phyloP scores from a whole-genome alignment of 306 rosid species.

The Betula pendula region DNA sequence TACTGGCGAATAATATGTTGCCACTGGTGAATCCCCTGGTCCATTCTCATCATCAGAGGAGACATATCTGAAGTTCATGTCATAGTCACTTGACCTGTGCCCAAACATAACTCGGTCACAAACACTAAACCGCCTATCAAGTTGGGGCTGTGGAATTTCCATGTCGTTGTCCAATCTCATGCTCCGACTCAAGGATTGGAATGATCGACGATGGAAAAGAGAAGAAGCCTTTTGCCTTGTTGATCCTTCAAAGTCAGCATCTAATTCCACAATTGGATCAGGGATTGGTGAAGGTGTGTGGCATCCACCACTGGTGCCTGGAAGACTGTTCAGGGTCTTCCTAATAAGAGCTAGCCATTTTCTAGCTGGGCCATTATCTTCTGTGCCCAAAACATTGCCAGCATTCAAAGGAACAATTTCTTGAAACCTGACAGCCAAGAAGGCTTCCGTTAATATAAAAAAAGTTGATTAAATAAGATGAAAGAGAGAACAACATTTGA shows the following conservation, averaged over 20 bases:
- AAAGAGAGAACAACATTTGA: slow-evolving; percentile 17
- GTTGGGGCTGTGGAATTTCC: slow-evolving; percentile 63
- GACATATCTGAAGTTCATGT: slow-evolving; percentile 69
- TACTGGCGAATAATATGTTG: slow-evolving; percentile 65
- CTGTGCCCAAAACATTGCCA: slow-evolving; percentile 96
- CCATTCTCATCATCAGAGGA: slow-evolving; percentile 92
- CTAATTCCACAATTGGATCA: slow-evolving; percentile 83
- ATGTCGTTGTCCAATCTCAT: slow-evolving; percentile 92
- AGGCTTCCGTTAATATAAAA: slow-evolving; percentile 9
- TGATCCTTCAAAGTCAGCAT: slow-evolving; percentile 89
- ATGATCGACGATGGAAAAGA: slow-evolving; percentile 85
- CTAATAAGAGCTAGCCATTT: slow-evolving; percentile 93
- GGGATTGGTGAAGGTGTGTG: slow-evolving; percentile 84
- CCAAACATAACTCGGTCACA: slow-evolving; percentile 81
- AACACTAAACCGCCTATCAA: slow-evolving; percentile 80
- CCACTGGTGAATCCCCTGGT: slow-evolving; percentile 64
- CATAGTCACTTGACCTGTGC: slow-evolving; percentile 75
- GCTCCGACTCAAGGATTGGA: slow-evolving; percentile 92
- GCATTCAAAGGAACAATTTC: slow-evolving; percentile 99
- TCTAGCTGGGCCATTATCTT: slow-evolving; percentile 97
- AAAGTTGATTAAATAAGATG: slow-evolving; percentile 6
- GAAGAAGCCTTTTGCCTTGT: slow-evolving; percentile 75
- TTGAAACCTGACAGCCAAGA: slow-evolving; percentile 71
- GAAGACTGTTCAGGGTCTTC: slow-evolving; percentile 87
- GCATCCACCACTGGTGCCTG: slow-evolving; percentile 71